Evolutionary conservation across 352 stramenopile genomes (phyloP).

Genomic region (Saprolegnia parasitica): DNA sequence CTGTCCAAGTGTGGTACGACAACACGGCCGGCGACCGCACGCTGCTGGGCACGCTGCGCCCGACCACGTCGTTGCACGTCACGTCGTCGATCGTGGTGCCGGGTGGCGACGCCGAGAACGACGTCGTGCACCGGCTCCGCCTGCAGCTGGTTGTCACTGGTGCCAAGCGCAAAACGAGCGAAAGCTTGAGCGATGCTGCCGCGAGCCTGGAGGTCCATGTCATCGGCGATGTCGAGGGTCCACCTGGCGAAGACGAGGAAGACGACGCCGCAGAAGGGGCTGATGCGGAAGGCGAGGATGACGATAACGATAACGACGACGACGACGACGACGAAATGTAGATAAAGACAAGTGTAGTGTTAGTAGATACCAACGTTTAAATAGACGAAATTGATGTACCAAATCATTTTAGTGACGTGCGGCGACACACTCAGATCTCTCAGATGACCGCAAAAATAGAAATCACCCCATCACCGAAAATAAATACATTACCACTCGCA

Average conservation of each 20-base stretch:
- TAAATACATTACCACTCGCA: no score
- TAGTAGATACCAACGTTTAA: no score
- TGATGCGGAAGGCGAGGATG: neutral
- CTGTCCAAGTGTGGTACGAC: slow-evolving; percentile 51
- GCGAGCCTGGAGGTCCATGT: neutral
- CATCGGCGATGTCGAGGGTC: slow-evolving; percentile 6
- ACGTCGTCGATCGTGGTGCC: neutral
- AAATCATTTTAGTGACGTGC: no score
- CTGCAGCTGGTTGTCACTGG: neutral
- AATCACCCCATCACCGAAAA: no score
- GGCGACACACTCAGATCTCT: no score
- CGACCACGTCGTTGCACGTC: neutral
- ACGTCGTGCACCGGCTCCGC: neutral
- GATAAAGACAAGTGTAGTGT: no score
- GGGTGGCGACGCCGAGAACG: neutral
- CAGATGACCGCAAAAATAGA: no score
- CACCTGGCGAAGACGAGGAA: slow-evolving; percentile 20
- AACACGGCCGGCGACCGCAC: slow-evolving; percentile 41
- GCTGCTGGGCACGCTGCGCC: neutral
- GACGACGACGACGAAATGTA: no score
- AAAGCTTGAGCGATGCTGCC: neutral
- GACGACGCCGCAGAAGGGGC: slow-evolving; percentile 20
- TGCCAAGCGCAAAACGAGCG: neutral
- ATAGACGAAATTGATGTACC: no score
- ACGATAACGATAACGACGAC: neutral